Evolutionary conservation across 2,329 filamentous ascomycete species (phyloP).

Genomic region (Exophiala dermatitidis): DNA sequence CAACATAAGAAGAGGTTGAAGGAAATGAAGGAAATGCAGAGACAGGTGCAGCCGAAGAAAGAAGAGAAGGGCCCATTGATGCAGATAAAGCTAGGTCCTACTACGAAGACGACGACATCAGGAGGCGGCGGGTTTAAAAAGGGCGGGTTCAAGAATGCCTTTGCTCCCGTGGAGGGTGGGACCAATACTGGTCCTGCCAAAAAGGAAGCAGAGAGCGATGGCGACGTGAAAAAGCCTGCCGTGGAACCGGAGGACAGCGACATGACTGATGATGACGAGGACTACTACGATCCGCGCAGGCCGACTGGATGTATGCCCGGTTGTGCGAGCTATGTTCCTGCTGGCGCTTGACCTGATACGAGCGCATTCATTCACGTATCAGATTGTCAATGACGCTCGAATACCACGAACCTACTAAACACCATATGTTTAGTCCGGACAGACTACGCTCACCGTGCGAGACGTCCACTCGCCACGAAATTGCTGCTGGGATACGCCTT

Average conservation of each 20-base stretch:
- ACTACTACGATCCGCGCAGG: slow-evolving; percentile 47
- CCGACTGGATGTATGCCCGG: slow-evolving; percentile 44
- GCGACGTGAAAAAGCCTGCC: slow-evolving; percentile 28
- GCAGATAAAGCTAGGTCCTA: slow-evolving; percentile 31
- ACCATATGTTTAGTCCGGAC: too few relatives aligned
- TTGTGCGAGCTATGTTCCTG: slow-evolving; percentile 28
- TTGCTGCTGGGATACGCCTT: too few relatives aligned
- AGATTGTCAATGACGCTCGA: too few relatives aligned
- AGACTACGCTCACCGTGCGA: too few relatives aligned
- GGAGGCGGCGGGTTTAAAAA: slow-evolving; percentile 59
- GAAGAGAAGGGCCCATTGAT: slow-evolving; percentile 38
- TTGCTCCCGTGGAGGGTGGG: slow-evolving; percentile 30
- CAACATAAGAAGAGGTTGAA: slow-evolving; percentile 69
- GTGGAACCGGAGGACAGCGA: slow-evolving; percentile 58
- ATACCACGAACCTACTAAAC: too few relatives aligned
- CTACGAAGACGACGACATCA: slow-evolving; percentile 33
- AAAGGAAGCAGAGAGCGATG: slow-evolving; percentile 40
- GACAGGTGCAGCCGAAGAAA: slow-evolving; percentile 35
- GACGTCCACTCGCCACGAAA: too few relatives aligned
- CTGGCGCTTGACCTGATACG: slow-evolving; percentile 5
- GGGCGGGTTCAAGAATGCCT: slow-evolving; percentile 75
- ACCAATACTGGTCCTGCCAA: slow-evolving; percentile 34
- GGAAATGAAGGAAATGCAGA: slow-evolving; percentile 41
- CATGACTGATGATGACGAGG: slow-evolving; percentile 53
- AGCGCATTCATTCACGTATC: background rate